Percentiles rank a stretch among this genome's conserved stretches.
phyloP scores from a whole-genome alignment of 2,329 filamentous ascomycete species.

The Plenodomus biglobosus region DNA sequence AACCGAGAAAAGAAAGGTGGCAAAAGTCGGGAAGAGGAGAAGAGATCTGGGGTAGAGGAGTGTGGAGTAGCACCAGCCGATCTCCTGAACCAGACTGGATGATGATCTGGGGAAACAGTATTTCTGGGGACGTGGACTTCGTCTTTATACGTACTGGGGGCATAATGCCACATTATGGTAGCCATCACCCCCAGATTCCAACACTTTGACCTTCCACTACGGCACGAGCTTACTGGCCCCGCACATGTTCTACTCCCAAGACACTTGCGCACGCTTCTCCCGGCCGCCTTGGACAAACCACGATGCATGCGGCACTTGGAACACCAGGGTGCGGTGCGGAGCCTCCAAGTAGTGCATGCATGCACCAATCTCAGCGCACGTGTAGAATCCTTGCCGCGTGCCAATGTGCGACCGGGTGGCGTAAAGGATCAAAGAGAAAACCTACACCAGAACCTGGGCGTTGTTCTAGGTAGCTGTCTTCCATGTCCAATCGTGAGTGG shows the following conservation, averaged over 20 bases:
- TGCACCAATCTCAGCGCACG: constrained; percentile 2
- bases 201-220: constrained; percentile 15
- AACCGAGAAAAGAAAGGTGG: neutral
- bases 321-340: constrained; percentile 8
- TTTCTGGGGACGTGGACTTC: constrained; percentile 18
- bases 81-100: constrained; percentile 22
- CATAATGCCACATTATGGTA: constrained; percentile 1
- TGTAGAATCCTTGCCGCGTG: constrained; percentile 13
- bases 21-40: neutral
- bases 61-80: constrained; percentile 16
- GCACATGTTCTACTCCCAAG: constrained; percentile 25
- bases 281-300: constrained; percentile 24
- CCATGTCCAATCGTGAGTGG: constrained; percentile 2
- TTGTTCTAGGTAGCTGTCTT: constrained; percentile 11
- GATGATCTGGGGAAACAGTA: constrained; percentile 30
- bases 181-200: constrained; percentile 2
- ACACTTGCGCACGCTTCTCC: constrained; percentile 21
- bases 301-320: constrained; percentile 14
- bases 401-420: neutral
- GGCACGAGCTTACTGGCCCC: constrained; percentile 11
- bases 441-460: constrained; percentile 18
- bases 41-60: constrained; percentile 3
- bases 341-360: constrained; percentile 13
- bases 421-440: constrained; percentile 2
- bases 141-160: constrained; percentile 21